Evolutionary conservation across 345 rosid genomes (phyloP), one percentile per base, ranked within the genome.

Genomic region (Xanthoceras sorbifolium): DNA sequence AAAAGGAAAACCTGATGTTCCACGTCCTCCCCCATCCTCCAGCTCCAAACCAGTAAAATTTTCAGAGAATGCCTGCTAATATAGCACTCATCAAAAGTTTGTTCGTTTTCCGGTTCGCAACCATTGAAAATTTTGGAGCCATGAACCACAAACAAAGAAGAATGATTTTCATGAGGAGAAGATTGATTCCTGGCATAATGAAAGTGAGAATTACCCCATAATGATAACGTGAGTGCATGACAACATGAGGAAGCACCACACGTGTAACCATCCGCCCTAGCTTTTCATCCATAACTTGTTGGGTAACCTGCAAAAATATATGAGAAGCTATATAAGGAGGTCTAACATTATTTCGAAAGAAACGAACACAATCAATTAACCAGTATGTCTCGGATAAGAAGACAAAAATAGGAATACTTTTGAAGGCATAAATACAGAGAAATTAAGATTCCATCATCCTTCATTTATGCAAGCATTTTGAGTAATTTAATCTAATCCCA

Each of bases 1-100:
- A 74, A 65, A 72, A 70, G 15, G 32, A 72, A 79, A 63, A 91
- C 97, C 97, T 73, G 99, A 96, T 75, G 99, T 96, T 76, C 99
- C 99, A 66, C 99, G 98, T 59, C 99, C 99, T 82, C 99, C 99
- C 74, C 99, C 99, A 86, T 96, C 99, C 82, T 96, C 99, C 68
- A 96, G 94, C 84, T 96, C 99, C 80, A 96, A 88, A 54, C 99
- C 99, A 4, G 97, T 94, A 79, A 94, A 94, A 82, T 96, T 96
- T 67, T 89, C 93, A 59, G 97, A 92, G 78, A 91, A 96, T 61
- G 99, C 97, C 99, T 96, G 93, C 75, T 72, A 76, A 60, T 9
- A 28, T 42, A 44, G 52, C 61, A 36, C 29, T 31, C 44, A 36
- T 82, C 67, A 83, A 70, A n/a, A 23, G 29, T 72, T 38, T 64